Evolutionary conservation across 2,329 filamentous ascomycete species (phyloP), one percentile per base, ranked within the genome.

Genomic region (Lachnellula occidentalis): DNA sequence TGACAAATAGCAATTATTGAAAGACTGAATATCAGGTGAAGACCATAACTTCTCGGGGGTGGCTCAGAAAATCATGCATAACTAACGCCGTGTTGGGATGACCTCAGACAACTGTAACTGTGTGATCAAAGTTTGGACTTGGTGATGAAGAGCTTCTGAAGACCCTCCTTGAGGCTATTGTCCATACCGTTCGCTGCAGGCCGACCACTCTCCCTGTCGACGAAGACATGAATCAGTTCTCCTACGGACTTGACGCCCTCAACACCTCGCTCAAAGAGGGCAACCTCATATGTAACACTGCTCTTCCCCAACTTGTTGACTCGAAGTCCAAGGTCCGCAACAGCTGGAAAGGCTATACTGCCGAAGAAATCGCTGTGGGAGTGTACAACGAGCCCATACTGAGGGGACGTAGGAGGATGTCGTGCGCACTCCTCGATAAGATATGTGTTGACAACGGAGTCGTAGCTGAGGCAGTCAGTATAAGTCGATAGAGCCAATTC

Each of bases 201-300:
- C 57, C 84, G 80, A 61, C 86, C 83, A 15, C 81, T 87, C 37
- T 78, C 78, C 50, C 88, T 79, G 56, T 92, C 83, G n/a, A 95
- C 88, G 73, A 92, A 95, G 11, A 96, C 90, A 69, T 96, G 92
- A 14, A 90, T 80, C 67, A 94, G 91, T 63, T 88, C 87, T 1
- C 91, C 91, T 1, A 96, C 90, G 11, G 90, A 90, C 67, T 87
- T 90, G 9, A 94, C 89, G 19, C 80, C 75, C 1, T 89, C 83
- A 2, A 85, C 74, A 0, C 86, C 89, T 56, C 81, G 78, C 67
- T 90, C 85, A 66, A 96, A 97, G 1, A 97, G 78, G 0, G 85
- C 94, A 55, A 95, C 82, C 68, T 97, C 92, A 67, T 96, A 97
- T 12, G 84, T 88, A 8, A 95, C 91, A 66, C 90, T 96, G 24